Evolutionary conservation across 495 filamentous ascomycete genomes (phyloP), one percentile per base, ranked within the genome.

Genomic region (Penicillium arizonense): DNA sequence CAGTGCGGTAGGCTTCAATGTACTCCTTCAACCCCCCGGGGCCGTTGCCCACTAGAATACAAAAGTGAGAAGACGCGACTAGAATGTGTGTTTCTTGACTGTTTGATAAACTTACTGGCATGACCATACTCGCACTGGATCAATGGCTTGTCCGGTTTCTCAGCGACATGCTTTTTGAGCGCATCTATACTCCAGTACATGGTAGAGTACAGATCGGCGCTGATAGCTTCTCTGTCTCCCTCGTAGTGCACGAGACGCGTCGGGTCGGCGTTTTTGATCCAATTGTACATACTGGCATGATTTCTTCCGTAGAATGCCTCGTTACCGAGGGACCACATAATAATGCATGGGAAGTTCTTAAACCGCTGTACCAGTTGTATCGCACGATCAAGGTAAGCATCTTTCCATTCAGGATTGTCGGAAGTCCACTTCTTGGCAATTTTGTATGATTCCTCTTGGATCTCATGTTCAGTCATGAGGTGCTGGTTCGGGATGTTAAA

Each of bases 321-420:
- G 48, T 88, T 88, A 0, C 86, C 86, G 3, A 89, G 68, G 21
- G 78, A 82, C 86, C 86, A 89, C 57, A 88, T 82, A 36, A 89
- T 81, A 4, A 89, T 73, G 13, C 74, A 82, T 18, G 85, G 55
- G 49, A 87, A 81, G 53, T 86, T 82, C 57, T 85, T 83, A 64
- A 87, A 84, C 4, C 86, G 73, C 21, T 80, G 74, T 3, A 89
- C 77, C 51, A 88, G 67, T 57, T 87, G 82, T 24, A 70, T 59
- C 44, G 81, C 81, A 5, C 86, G 81, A 57, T 89, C 86, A 10
- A 89, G 52, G 56, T 88, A 89, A 1, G 83, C 80, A 4, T 73
- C 70, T 46, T 75, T 72, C 86, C 86, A 89, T 8, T 68, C 73
- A 3, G 77, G 76, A 41, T 88, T 87, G 56, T 87, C 77, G 9